phyloP scores from a whole-genome alignment of 1,284 basidiomycete genomes.

The Cryptococcus sp. region DNA sequence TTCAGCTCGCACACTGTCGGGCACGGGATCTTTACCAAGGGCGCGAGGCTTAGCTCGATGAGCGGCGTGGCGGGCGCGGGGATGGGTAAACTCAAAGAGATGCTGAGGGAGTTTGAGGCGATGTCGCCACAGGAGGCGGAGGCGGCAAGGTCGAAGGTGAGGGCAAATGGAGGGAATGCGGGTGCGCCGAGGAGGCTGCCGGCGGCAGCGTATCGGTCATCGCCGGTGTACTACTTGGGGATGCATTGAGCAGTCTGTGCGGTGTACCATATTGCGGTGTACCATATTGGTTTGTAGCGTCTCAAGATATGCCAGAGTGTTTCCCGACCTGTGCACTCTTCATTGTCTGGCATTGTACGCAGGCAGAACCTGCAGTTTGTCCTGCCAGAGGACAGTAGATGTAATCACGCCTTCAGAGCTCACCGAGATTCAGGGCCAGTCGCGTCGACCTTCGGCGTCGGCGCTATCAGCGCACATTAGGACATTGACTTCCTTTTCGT shows the following conservation, averaged over 20 bases:
- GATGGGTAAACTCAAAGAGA: slow-evolving; percentile 43
- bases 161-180: not conserved
- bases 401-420: no score
- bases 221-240: slow-evolving; percentile 16
- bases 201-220: slow-evolving; percentile 6
- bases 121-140: slow-evolving; percentile 18
- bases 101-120: slow-evolving; percentile 48
- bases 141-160: slow-evolving; percentile 5
- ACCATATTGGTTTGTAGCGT: not conserved
- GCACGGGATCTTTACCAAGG: slow-evolving; percentile 9
- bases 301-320: no score
- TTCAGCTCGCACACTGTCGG: not conserved
- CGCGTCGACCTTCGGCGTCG: no score
- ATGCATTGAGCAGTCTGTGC: slow-evolving; percentile 7
- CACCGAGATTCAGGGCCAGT: no score
- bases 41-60: slow-evolving; percentile 37
- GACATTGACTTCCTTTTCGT: no score
- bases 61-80: slow-evolving; percentile 44
- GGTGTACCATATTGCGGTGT: not conserved
- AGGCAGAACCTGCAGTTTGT: no score
- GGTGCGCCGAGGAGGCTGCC: not conserved
- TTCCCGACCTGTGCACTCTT: no score
- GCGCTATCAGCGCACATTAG: no score
- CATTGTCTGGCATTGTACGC: no score
- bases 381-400: no score